phyloP scores from a whole-genome alignment of 2,329 filamentous ascomycete genomes.

The Graphilbum fragrans region DNA sequence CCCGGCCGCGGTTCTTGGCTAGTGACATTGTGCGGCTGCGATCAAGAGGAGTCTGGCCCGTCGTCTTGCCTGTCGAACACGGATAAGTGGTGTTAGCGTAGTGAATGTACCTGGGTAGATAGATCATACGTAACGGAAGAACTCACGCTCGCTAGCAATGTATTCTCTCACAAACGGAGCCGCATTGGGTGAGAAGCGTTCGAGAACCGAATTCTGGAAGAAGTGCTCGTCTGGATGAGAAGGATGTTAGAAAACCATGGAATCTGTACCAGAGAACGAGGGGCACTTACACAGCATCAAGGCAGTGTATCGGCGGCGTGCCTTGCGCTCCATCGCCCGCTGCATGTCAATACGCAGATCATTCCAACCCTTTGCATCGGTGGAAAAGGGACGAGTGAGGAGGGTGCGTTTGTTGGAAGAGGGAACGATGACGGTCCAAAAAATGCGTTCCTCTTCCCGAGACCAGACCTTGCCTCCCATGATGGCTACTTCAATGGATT shows the following conservation, averaged over 20 bases:
- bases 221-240: constrained; percentile 18
- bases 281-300: constrained; percentile 16
- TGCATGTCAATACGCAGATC: constrained; percentile 11
- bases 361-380: constrained; percentile 12
- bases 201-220: constrained; percentile 16
- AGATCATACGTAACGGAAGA: background rate
- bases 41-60: constrained; percentile 3
- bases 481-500: constrained; percentile 5
- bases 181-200: constrained; percentile 14
- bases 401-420: constrained; percentile 15
- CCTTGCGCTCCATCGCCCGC: constrained; percentile 9
- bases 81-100: background rate
- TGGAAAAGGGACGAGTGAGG: background rate
- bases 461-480: constrained; percentile 43
- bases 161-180: constrained; percentile 6
- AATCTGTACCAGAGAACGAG: background rate
- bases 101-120: too few species aligned
- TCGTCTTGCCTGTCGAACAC: background rate
- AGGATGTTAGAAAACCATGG: background rate
- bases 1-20: background rate
- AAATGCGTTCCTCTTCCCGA: constrained; percentile 31
- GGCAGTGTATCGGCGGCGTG: constrained; percentile 15
- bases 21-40: constrained; percentile 1
- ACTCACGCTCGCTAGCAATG: constrained; percentile 7
- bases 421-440: constrained; percentile 27